Conservation (phyloP, 1,139 yeast species). For the Zygoascus hellenicus region DNA sequence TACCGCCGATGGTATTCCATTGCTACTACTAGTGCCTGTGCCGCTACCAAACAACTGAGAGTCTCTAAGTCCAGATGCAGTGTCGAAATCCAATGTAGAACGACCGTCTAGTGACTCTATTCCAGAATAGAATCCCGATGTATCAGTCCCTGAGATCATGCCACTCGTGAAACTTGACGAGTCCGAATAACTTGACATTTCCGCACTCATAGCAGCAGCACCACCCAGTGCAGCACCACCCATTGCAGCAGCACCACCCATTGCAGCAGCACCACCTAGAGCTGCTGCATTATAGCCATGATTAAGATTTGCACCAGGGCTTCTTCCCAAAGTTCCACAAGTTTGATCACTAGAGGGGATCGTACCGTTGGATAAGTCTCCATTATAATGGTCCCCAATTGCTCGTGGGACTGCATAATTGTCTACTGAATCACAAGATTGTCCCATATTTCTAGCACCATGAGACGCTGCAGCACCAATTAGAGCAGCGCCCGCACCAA, state of each 20-base stretch:
- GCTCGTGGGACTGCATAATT: too few relatives aligned
- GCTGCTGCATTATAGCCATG: neutral
- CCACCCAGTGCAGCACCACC: neutral
- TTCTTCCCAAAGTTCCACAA: too few relatives aligned
- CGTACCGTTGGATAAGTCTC: too few relatives aligned
- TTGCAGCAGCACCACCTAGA: neutral
- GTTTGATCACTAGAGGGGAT: too few relatives aligned
- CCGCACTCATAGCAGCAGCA: neutral
- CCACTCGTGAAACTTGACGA: neutral
- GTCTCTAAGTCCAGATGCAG: neutral
- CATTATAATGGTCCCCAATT: too few relatives aligned
- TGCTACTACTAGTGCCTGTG: neutral
- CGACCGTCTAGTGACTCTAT: neutral
- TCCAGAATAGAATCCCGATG: neutral
- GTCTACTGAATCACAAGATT: too few relatives aligned
- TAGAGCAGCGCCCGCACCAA: too few relatives aligned
- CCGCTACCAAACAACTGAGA: constrained; percentile 1
- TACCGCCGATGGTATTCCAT: neutral
- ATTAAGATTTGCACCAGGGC: too few relatives aligned
- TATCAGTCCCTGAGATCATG: neutral
- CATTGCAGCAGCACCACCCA: neutral
- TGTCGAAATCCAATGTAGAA: constrained; percentile 1
- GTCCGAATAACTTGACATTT: neutral
- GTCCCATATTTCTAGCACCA: too few relatives aligned
- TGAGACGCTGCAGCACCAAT: too few relatives aligned